phyloP scores from a whole-genome alignment of 2,329 filamentous ascomycete genomes.

The Cladophialophora exuberans region DNA sequence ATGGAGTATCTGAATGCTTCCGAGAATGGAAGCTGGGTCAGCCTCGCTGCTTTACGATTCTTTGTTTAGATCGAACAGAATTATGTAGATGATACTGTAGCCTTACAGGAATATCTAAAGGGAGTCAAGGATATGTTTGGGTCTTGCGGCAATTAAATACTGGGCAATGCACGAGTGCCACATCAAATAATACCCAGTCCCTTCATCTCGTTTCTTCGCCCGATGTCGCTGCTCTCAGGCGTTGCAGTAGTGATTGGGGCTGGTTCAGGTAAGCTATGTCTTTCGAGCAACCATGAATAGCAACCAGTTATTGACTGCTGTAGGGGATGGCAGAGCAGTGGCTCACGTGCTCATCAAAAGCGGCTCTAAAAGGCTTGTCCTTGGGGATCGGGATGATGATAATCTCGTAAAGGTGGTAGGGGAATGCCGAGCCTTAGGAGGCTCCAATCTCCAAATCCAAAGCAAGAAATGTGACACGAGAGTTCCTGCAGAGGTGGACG shows the following conservation, averaged over 20 bases:
- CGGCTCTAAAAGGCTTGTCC: slow-evolving; percentile 22
- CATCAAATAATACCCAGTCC: not conserved
- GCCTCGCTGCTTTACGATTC: too few species aligned
- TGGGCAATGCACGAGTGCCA: not conserved
- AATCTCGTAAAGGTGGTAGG: slow-evolving; percentile 19
- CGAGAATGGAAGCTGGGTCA: too few species aligned
- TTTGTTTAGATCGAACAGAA: too few species aligned
- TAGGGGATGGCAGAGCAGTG: slow-evolving; percentile 18
- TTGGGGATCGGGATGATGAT: slow-evolving; percentile 14
- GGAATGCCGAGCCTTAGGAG: not conserved
- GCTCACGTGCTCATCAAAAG: slow-evolving; percentile 19
- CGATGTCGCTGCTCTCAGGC: not conserved
- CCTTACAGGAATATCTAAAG: too few species aligned
- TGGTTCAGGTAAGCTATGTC: slow-evolving; percentile 19
- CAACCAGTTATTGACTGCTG: not conserved
- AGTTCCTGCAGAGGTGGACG: slow-evolving; percentile 48
- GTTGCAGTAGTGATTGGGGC: slow-evolving; percentile 25
- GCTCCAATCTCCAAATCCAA: not conserved
- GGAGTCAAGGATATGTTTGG: slow-evolving; percentile 36
- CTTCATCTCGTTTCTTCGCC: not conserved
- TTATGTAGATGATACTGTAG: too few species aligned
- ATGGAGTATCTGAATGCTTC: too few species aligned
- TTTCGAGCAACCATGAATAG: not conserved
- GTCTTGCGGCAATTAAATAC: not conserved
- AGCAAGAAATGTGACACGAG: slow-evolving; percentile 53